Conservation (phyloP, 192 early-diverging fungal species). For the Helicostylum pulchrum region DNA sequence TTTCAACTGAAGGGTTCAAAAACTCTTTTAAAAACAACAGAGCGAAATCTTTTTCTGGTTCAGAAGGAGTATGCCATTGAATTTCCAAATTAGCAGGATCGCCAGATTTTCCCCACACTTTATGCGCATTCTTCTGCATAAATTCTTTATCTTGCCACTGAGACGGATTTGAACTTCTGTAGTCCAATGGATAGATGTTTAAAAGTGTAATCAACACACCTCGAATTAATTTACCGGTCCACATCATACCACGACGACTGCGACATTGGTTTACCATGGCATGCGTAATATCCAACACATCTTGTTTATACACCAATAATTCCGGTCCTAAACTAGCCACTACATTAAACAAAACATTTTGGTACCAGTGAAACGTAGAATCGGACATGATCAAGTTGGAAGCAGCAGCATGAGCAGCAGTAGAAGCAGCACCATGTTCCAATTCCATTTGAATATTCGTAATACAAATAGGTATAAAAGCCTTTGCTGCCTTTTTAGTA, state of each 20-base stretch:
- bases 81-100: constrained; percentile 54
- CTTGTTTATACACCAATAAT: constrained; percentile 46
- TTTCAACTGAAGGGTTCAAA: constrained; percentile 39
- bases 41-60: constrained; percentile 65
- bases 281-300: constrained; percentile 46
- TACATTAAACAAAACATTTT: constrained; percentile 61
- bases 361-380: constrained; percentile 76
- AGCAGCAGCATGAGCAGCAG: constrained; percentile 39
- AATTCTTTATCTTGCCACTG: constrained; percentile 61
- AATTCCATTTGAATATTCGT: constrained; percentile 61
- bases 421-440: constrained; percentile 58
- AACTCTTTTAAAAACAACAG: constrained; percentile 59
- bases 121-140: constrained; percentile 64
- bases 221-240: constrained; percentile 62
- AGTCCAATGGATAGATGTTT: constrained; percentile 58
- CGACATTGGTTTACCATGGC: constrained; percentile 53
- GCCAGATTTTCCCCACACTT: constrained; percentile 70
- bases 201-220: constrained; percentile 44
- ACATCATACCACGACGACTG: constrained; percentile 64
- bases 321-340: constrained; percentile 45
- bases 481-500: constrained; percentile 43
- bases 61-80: constrained; percentile 76
- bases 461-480: constrained; percentile 58
- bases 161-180: constrained; percentile 43
- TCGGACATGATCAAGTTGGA: constrained; percentile 52